phyloP scores from a whole-genome alignment of 208 protist species.

The Lotmaria passim region DNA sequence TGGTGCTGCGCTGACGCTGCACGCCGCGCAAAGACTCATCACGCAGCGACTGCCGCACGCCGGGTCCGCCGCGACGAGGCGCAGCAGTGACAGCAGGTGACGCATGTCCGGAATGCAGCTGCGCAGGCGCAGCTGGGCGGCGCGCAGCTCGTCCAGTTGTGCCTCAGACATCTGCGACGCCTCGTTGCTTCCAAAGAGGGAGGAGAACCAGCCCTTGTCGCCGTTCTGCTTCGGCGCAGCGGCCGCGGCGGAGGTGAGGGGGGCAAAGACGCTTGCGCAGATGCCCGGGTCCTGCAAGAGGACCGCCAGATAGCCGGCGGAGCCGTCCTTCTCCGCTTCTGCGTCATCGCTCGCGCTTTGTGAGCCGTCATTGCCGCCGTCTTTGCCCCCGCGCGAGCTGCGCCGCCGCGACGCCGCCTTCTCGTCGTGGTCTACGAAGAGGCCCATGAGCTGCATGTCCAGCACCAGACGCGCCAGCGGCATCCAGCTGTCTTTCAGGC shows the following conservation, averaged over 20 bases:
- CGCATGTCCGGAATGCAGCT: slow-evolving; percentile 48
- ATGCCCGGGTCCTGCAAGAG: slow-evolving; percentile 45
- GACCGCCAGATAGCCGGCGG: slow-evolving; percentile 7
- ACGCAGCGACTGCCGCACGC: slow-evolving; percentile 16
- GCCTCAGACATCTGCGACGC: slow-evolving; percentile 29
- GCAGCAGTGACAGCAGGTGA: slow-evolving; percentile 48
- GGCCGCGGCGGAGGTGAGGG: slow-evolving; percentile 4
- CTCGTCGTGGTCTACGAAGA: slow-evolving; percentile 24
- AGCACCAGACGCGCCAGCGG: slow-evolving; percentile 37
- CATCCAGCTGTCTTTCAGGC: slow-evolving; percentile 46
- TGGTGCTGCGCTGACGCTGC: slow-evolving; percentile 14
- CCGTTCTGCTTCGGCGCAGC: slow-evolving; percentile 13
- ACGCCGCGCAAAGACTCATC: slow-evolving; percentile 24
- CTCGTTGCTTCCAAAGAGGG: slow-evolving; percentile 41
- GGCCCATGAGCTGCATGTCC: slow-evolving; percentile 50
- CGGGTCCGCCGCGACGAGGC: slow-evolving; percentile 16
- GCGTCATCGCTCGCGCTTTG: not conserved
- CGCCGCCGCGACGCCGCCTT: not conserved
- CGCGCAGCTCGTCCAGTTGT: slow-evolving; percentile 32
- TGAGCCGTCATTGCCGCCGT: not conserved
- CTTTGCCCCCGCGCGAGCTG: not conserved
- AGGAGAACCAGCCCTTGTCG: slow-evolving; percentile 54
- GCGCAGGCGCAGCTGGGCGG: slow-evolving; percentile 38
- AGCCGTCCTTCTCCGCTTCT: not conserved
- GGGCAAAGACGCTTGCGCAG: slow-evolving; percentile 26